Base-by-base conservation (phyloP, 83 land plant species). In the Picea abies region DNA sequence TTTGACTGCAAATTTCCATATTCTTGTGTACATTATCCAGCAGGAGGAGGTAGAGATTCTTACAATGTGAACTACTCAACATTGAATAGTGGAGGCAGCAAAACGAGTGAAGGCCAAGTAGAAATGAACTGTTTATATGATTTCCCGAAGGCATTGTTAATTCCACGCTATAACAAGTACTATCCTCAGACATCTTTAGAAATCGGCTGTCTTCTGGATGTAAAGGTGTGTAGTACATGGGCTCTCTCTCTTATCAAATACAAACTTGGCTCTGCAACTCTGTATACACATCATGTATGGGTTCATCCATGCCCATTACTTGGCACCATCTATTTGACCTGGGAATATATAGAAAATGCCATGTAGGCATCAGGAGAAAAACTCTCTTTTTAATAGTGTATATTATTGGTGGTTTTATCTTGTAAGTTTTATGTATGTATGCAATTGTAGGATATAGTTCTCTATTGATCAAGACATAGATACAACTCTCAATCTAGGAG, bases 121-220 rank as follows among this genome's bases (percentile, higher is more conserved):
- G n/a, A 76, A 22, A 47, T 14, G 41, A 60, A 52, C 61, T 26
- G 26, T 25, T 3, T 60, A 52, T 78, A 78, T 58, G 20, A 37
- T 58, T 60, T 56, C 22, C 79, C 63, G 6, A 29, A 78, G 63
- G 23, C 79, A 26, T 60, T 23, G 4, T 49, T 78, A 58, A 25
- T 78, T 78, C 79, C 79, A 58, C 61, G 79, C 9, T 58, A 26
- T 78, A 78, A 78, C 56, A 78, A 78, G 25, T 78, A 58, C 63
- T 78, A 78, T 78, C 79, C 79, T 14, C 63, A 58, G 79, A 63
- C 11, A 25, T 56, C 79, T 52, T 58, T 78, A 29, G 79, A 78
- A 10, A 25, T 26, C 10, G 49, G 63, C 10, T 58, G 19, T 78
- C 20, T 20, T 52, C 63, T 39, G 3, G 62, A 23, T 17, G 62